phyloP scores from a whole-genome alignment of 176 grass and related monocot genomes.

The Oryza glumipatula region DNA sequence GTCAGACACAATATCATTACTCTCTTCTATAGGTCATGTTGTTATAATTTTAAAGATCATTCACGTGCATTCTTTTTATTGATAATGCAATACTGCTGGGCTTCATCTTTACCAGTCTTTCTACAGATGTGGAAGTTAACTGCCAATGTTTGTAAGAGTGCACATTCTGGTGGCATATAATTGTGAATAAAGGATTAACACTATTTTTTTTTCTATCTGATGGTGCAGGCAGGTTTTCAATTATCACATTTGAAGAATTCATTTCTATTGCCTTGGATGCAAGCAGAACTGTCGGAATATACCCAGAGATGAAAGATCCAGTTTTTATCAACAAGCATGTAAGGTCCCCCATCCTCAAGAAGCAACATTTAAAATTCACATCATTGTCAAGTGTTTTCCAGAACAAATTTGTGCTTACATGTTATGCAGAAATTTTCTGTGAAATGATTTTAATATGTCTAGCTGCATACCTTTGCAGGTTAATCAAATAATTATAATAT shows the following conservation, averaged over 20 bases:
- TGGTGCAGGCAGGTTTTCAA: conserved; percentile 64
- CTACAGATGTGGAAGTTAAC: conserved; percentile 1
- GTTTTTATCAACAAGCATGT: conserved; percentile 97
- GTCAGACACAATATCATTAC: background rate
- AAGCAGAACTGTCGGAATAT: conserved; percentile 86
- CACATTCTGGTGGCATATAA: background rate
- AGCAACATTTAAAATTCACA: conserved; percentile 3
- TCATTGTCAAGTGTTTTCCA: conserved; percentile 28
- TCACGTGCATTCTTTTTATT: background rate
- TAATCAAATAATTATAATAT: background rate
- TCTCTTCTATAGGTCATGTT: conserved; percentile 17
- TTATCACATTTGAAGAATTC: conserved; percentile 97
- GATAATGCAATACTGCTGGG: background rate
- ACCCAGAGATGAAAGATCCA: conserved; percentile 96
- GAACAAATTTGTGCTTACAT: background rate
- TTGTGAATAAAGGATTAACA: conserved; percentile 29
- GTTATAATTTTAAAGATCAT: conserved; percentile 15
- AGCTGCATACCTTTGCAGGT: conserved; percentile 9
- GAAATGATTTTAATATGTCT: background rate
- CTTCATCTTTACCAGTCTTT: background rate
- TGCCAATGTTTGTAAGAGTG: background rate
- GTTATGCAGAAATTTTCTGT: background rate
- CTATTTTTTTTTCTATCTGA: conserved; percentile 14
- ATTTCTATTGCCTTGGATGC: conserved; percentile 86
- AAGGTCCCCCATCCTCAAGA: conserved; percentile 34